These are phyloP conservation scores for Penicillium desertorum DNA, from an alignment of 495 filamentous ascomycete species.

Conservation along the genomic window DNA sequence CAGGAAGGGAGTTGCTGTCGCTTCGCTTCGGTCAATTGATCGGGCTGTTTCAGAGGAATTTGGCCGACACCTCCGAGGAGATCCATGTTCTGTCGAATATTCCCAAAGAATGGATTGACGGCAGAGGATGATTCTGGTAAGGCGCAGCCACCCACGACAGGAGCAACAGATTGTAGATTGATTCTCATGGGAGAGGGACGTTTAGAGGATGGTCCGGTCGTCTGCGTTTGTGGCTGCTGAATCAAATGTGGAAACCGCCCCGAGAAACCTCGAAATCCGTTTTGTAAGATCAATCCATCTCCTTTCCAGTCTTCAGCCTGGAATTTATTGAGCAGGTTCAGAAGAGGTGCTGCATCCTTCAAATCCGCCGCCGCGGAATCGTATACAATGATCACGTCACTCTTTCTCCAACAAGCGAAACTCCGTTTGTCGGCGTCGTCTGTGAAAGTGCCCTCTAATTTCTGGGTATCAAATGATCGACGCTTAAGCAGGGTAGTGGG, in stretches of 20 bases:
- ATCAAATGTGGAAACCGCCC: slow-evolving; percentile 48
- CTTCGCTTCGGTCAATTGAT: slow-evolving; percentile 46
- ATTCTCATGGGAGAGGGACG: slow-evolving; percentile 49
- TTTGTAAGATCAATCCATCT: slow-evolving; percentile 65
- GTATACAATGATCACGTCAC: slow-evolving; percentile 81
- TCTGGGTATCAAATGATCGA: slow-evolving; percentile 86
- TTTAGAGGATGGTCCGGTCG: slow-evolving; percentile 33
- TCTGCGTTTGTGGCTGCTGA: slow-evolving; percentile 27
- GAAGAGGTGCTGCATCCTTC: slow-evolving; percentile 72
- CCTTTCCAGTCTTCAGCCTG: slow-evolving; percentile 79
- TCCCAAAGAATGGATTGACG: slow-evolving; percentile 89
- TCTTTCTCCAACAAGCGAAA: slow-evolving; percentile 74
- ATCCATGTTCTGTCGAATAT: slow-evolving; percentile 97
- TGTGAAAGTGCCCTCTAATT: slow-evolving; percentile 84
- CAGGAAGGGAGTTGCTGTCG: slow-evolving; percentile 64
- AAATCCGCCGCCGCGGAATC: slow-evolving; percentile 71
- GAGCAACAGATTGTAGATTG: slow-evolving; percentile 58
- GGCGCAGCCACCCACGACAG: slow-evolving; percentile 82
- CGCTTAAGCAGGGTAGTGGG: slow-evolving; percentile 92
- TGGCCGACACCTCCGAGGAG: slow-evolving; percentile 91
- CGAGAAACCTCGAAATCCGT: slow-evolving; percentile 54
- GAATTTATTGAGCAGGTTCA: slow-evolving; percentile 93
- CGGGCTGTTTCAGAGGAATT: slow-evolving; percentile 71
- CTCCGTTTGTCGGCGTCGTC: slow-evolving; percentile 66
- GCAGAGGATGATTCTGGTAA: slow-evolving; percentile 67